A percentile compares a stretch with the other conserved stretches of the same genome.
phyloP scores from a whole-genome alignment of 768 basidiomycete species.

The Suillus spraguei region DNA sequence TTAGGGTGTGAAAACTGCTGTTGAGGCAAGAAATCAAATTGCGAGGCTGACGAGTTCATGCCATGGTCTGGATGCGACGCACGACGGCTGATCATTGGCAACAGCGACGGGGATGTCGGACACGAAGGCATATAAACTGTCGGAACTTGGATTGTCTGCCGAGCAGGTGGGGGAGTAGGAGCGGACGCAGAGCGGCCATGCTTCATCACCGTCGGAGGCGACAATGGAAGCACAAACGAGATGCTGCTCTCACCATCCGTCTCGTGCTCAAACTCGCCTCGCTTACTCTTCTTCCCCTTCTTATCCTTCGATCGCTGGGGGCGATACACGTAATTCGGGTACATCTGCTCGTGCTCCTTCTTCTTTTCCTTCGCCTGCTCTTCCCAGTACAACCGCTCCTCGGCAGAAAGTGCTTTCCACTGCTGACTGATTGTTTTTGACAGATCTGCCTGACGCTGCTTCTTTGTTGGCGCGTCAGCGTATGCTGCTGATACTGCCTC shows the following conservation, averaged over 20 bases:
- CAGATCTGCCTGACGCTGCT: conserved; percentile 76
- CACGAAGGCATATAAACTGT: conserved; percentile 65
- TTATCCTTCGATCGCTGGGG: conserved; percentile 57
- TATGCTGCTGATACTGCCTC: conserved; percentile 39
- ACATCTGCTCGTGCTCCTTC: conserved; percentile 74
- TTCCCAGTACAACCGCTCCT: conserved; percentile 77
- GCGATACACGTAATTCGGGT: conserved; percentile 79
- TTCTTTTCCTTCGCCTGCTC: conserved; percentile 77
- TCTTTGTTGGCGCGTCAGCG: conserved; percentile 52
- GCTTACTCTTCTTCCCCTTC: conserved; percentile 49
- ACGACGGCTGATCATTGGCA: conserved; percentile 62
- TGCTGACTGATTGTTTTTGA: conserved; percentile 82
- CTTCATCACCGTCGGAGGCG: conserved; percentile 44
- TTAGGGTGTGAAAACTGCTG: conserved; percentile 38
- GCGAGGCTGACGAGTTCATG: conserved; percentile 41
- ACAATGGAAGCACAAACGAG: conserved; percentile 43
- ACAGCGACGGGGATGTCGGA: conserved; percentile 59
- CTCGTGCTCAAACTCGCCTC: conserved; percentile 38
- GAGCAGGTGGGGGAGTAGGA: conserved; percentile 65
- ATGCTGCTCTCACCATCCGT: conserved; percentile 57
- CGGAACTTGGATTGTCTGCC: conserved; percentile 71
- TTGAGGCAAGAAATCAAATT: conserved; percentile 60
- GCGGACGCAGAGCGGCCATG: conserved; percentile 52
- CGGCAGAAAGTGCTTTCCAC: conserved; percentile 69
- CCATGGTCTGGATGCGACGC: conserved; percentile 53